Evolutionary conservation across 1,139 yeast genomes (phyloP).

Genomic region (Pichia sp.): DNA sequence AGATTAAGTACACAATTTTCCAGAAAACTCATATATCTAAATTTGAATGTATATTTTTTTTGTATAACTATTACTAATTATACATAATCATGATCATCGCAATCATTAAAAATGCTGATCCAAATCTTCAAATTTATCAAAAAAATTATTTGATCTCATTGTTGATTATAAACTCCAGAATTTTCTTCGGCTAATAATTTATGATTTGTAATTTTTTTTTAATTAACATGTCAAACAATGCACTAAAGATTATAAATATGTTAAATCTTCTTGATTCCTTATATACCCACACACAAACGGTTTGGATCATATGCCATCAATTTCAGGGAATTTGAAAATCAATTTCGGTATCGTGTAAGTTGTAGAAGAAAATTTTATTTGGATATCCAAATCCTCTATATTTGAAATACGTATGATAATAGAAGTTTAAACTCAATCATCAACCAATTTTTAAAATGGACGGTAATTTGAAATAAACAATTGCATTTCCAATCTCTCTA

Average conservation of each 20-base stretch:
- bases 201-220: constrained; percentile 30
- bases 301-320: constrained; percentile 7
- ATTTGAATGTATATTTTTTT: neutral
- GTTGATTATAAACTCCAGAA: constrained; percentile 41
- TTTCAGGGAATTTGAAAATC: constrained; percentile 18
- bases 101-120: constrained; percentile 30
- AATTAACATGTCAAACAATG: constrained; percentile 37
- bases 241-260: constrained; percentile 66
- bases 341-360: constrained; percentile 23
- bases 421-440: constrained; percentile 39
- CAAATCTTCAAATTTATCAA: constrained; percentile 48
- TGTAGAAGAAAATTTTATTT: constrained; percentile 16
- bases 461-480: constrained; percentile 47
- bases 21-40: too few species aligned
- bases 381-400: constrained; percentile 10
- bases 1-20: constrained; percentile 14
- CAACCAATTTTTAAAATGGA: constrained; percentile 49
- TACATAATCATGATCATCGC: constrained; percentile 33
- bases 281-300: constrained; percentile 26
- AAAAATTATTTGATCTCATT: constrained; percentile 55
- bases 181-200: constrained; percentile 44
- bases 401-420: constrained; percentile 19
- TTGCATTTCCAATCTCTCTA: constrained; percentile 62
- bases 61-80: constrained; percentile 6
- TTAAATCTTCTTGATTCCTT: constrained; percentile 54